phyloP scores from a whole-genome alignment of 371 early-diverging fungal genomes.

The Mortierella sp. region DNA sequence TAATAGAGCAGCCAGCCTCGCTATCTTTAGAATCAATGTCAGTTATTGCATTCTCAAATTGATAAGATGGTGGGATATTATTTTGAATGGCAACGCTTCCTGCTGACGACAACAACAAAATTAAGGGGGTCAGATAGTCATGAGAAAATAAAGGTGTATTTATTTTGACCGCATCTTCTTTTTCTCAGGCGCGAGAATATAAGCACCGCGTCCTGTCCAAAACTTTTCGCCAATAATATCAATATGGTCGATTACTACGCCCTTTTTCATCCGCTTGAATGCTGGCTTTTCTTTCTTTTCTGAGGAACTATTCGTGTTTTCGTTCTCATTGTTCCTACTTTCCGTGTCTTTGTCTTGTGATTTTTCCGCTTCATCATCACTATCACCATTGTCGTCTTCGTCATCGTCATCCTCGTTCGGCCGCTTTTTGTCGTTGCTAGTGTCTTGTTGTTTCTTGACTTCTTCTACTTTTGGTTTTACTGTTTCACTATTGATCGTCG shows the following conservation, averaged over 20 bases:
- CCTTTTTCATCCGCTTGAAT: constrained; percentile 61
- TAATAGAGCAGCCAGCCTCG: no score
- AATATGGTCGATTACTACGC: constrained; percentile 72
- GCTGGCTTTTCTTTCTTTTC: constrained; percentile 16
- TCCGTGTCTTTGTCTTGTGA: background rate
- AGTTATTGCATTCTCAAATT: no score
- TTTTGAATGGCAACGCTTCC: no score
- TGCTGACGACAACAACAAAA: no score
- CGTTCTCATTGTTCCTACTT: background rate
- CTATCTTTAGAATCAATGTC: no score
- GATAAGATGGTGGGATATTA: no score
- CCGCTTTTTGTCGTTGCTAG: constrained; percentile 9
- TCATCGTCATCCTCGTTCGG: constrained; percentile 10
- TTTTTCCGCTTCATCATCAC: constrained; percentile 6
- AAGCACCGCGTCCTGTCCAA: constrained; percentile 73
- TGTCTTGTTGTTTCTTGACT: background rate
- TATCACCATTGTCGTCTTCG: constrained; percentile 10
- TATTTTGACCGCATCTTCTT: constrained; percentile 29
- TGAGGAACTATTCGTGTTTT: background rate
- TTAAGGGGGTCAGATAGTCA: no score
- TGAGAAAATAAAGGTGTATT: background rate
- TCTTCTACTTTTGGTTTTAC: background rate
- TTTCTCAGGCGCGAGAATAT: constrained; percentile 49
- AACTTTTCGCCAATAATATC: constrained; percentile 92
- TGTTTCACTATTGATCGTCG: background rate